Evolutionary conservation across 768 basidiomycete genomes (phyloP).

Genomic region (Mycena albidolilacea): DNA sequence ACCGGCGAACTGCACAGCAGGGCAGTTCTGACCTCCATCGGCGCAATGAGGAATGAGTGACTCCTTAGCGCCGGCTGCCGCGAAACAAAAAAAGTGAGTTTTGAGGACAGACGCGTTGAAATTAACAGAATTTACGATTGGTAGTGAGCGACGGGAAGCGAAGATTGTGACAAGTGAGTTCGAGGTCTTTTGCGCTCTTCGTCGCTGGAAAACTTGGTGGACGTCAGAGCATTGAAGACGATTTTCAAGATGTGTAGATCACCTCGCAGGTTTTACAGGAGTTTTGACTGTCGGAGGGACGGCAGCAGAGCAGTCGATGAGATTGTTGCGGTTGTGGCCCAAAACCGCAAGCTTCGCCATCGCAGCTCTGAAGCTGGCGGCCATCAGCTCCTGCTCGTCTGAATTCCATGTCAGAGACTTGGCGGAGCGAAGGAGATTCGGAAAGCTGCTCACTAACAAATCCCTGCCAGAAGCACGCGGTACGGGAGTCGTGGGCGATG

Average conservation of each 20-base stretch:
- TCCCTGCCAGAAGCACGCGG: constrained; percentile 45
- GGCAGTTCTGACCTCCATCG: constrained; percentile 13
- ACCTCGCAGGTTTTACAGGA: constrained; percentile 8
- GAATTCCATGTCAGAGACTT: not conserved
- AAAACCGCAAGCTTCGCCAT: constrained; percentile 23
- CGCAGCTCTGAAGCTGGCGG: constrained; percentile 1
- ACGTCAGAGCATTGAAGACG: not conserved
- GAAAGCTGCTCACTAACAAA: constrained; percentile 23
- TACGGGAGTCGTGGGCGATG: constrained; percentile 42
- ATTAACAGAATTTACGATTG: not conserved
- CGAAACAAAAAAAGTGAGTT: not conserved
- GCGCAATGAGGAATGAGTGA: constrained; percentile 21
- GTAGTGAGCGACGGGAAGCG: constrained; percentile 15
- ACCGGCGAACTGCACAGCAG: not conserved
- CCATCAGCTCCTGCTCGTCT: constrained; percentile 6
- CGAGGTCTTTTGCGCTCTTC: constrained; percentile 12
- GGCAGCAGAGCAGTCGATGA: constrained; percentile 23
- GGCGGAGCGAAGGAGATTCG: not conserved
- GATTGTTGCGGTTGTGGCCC: not conserved
- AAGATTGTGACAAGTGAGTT: constrained; percentile 6
- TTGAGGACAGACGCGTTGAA: not conserved
- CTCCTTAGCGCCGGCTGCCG: constrained; percentile 6
- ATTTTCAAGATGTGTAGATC: not conserved
- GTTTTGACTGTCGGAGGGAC: constrained; percentile 4
- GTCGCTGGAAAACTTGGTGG: constrained; percentile 15